These are phyloP conservation scores for Firmiana major DNA, from an alignment of 345 rosid genomes.

Conservation along the genomic window DNA sequence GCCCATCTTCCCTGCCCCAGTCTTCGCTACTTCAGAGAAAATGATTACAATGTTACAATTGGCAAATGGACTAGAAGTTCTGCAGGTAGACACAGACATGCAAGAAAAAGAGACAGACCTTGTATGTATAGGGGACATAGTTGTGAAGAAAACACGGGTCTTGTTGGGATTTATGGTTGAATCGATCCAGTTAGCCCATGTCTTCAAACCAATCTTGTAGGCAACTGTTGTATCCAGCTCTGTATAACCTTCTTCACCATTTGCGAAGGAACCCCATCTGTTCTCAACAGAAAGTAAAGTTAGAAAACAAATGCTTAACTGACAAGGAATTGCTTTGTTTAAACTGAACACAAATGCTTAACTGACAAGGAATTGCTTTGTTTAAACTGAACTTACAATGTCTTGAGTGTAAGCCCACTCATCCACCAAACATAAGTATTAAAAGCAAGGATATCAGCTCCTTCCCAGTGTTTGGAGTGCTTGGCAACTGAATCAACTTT, in stretches of 20 bases:
- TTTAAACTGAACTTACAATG: constrained; percentile 43
- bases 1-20: constrained; percentile 60
- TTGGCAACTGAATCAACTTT: constrained; percentile 79
- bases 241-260: constrained; percentile 68
- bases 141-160: constrained; percentile 77
- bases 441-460: constrained; percentile 74
- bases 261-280: constrained; percentile 88
- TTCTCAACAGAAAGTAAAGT: neutral
- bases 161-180: constrained; percentile 67
- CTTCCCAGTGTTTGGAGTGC: constrained; percentile 64
- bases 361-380: neutral
- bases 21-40: constrained; percentile 49
- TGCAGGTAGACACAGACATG: neutral
- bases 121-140: constrained; percentile 85
- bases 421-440: constrained; percentile 99
- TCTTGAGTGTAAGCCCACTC: constrained; percentile 60
- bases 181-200: constrained; percentile 96
- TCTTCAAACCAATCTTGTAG: constrained; percentile 60
- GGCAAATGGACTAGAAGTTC: neutral
- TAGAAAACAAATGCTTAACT: neutral
- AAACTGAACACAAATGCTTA: neutral
- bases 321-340: neutral
- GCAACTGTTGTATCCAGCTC: constrained; percentile 62
- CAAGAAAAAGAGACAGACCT: constrained; percentile 35
- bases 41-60: too few species aligned